phyloP scores from a whole-genome alignment of 2,329 filamentous ascomycete species.

The Macrophomina pseudophaseolina region DNA sequence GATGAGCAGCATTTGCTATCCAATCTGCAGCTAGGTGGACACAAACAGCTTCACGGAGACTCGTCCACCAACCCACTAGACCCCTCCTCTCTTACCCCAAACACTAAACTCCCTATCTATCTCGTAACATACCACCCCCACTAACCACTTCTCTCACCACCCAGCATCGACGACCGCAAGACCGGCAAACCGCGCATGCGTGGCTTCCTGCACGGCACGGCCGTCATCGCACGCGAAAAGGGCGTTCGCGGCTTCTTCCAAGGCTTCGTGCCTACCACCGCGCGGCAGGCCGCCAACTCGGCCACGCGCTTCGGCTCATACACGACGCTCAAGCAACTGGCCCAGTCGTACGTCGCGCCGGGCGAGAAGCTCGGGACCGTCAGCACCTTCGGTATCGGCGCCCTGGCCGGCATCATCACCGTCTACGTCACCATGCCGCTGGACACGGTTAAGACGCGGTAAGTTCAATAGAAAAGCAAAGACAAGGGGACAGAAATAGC shows the following conservation, averaged over 20 bases:
- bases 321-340: constrained; percentile 86
- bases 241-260: constrained; percentile 94
- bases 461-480: not conserved
- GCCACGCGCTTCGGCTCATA: constrained; percentile 91
- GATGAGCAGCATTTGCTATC: too few species aligned
- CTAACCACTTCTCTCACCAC: constrained; percentile 1
- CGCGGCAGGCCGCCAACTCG: constrained; percentile 91
- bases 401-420: constrained; percentile 85
- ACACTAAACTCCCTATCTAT: not conserved
- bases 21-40: too few species aligned
- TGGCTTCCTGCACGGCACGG: constrained; percentile 89
- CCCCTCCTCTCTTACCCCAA: not conserved
- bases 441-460: constrained; percentile 87
- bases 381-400: constrained; percentile 90
- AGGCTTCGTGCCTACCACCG: constrained; percentile 93
- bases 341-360: constrained; percentile 87
- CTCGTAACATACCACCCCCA: not conserved
- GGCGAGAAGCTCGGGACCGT: constrained; percentile 91
- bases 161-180: constrained; percentile 92
- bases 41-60: not conserved
- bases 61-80: too few species aligned
- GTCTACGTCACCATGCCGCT: constrained; percentile 75
- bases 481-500: too few species aligned
- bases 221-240: constrained; percentile 84
- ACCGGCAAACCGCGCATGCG: constrained; percentile 81